Base-by-base conservation (phyloP, 2,329 filamentous ascomycete species). In the Diplodia seriata region DNA sequence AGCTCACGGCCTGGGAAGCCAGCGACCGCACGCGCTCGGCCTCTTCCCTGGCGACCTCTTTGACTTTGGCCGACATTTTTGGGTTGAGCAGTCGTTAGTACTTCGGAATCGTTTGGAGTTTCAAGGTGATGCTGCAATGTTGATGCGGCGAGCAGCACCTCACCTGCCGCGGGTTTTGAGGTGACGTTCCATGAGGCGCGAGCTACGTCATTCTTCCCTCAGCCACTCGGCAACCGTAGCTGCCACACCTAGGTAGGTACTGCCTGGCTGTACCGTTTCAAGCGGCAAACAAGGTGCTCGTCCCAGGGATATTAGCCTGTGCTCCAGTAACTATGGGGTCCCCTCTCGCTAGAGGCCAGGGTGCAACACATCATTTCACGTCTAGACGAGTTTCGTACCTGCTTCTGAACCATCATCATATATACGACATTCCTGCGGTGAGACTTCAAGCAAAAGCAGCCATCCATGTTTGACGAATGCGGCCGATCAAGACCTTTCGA, bases 1-100 rank as follows among this genome's bases (percentile, higher is more conserved):
- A 97, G 73, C 85, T 87, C 63, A 89, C 87, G 38, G 92, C 91
- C 74, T 92, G 88, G 50, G 85, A 80, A 51, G 92, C 84, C 47
- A 93, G 82, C 18, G 79, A 79, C 72, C 83, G 87, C 67, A 91
- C 86, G 70, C 89, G 88, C 69, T 87, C 84, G 68, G 89, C 89
- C 75, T 97, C 94, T 71, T 94, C 89, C 70, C 87, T 76, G 20
- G 85, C 85, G 29, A 86, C 84, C 64, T 85, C 81, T 76, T 85
- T 87, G 74, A 89, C 78, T 75, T 80, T 84, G 68, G 86, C 83
- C 3, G 79, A 76, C 73, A 81, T 80, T 61, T 3, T 51, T 36
- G 2, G 51, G 40, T 56, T 31, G 29, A 11, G 31, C 15, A n/a
- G 26, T 53, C 15, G 54, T 7, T 47, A 9, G 15, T 26, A 50